These are phyloP conservation scores for Rhododendron henanense DNA, from an alignment of 148 eudicot species.

Conservation along the genomic window DNA sequence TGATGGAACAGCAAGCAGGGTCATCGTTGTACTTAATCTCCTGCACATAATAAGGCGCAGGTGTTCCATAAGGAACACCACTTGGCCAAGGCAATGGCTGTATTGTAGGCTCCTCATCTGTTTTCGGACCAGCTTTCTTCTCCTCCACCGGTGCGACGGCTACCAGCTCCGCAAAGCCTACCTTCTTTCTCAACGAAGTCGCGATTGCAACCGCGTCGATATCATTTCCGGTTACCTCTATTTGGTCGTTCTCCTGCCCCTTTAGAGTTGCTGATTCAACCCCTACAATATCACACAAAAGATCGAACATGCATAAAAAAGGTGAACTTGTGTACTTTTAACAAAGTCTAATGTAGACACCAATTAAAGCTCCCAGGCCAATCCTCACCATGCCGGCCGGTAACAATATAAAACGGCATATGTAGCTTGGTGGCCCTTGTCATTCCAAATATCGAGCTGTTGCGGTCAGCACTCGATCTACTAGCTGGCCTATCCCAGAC, in stretches of 20 bases:
- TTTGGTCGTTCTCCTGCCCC: conserved; percentile 15
- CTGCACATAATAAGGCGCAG: too few relatives aligned
- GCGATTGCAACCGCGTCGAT: conserved; percentile 15
- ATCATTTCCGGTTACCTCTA: neutral
- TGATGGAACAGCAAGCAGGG: neutral
- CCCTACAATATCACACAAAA: conserved; percentile 10
- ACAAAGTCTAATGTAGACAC: neutral
- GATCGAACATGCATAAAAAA: too few relatives aligned
- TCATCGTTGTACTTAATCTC: neutral
- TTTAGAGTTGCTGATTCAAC: conserved; percentile 15
- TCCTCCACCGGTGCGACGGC: neutral
- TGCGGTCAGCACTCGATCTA: too few relatives aligned
- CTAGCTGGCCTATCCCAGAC: too few relatives aligned
- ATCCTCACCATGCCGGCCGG: too few relatives aligned
- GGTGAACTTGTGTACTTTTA: neutral
- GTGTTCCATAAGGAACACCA: neutral
- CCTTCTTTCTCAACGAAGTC: conserved; percentile 11
- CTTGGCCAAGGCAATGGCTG: neutral
- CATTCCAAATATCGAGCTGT: too few relatives aligned
- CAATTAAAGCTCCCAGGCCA: too few relatives aligned
- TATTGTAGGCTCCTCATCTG: neutral
- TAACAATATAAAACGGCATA: too few relatives aligned
- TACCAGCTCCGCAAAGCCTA: conserved; percentile 13
- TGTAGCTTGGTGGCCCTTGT: too few relatives aligned
- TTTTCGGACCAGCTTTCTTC: too few relatives aligned